A percentile compares a stretch with the other conserved stretches of the same genome.
phyloP scores from a whole-genome alignment of 352 stramenopile species.

The Thraustochytrium striatum region DNA sequence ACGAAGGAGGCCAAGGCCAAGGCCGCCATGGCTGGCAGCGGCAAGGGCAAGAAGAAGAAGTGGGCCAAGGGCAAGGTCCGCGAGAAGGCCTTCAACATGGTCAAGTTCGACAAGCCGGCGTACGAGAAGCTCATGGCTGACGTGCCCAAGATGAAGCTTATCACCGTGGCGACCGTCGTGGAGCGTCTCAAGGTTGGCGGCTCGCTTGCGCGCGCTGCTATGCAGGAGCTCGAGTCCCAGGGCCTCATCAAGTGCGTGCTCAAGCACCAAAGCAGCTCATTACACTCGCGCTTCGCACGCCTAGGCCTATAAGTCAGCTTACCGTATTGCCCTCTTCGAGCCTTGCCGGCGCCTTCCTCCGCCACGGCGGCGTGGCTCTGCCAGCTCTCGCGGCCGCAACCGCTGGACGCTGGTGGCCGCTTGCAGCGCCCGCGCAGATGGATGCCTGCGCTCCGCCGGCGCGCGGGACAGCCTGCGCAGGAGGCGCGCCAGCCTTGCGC shows the following conservation, averaged over 20 bases:
- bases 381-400: background rate
- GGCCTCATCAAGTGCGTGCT: constrained; percentile 90
- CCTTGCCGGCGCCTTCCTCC: background rate
- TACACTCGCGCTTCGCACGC: constrained; percentile 89
- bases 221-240: constrained; percentile 91
- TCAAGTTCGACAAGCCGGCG: constrained; percentile 98
- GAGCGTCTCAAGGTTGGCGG: constrained; percentile 99
- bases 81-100: constrained; percentile 99
- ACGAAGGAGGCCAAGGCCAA: constrained; percentile 99
- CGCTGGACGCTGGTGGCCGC: background rate
- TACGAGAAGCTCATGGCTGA: constrained; percentile 95
- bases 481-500: background rate
- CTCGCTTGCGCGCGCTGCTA: constrained; percentile 90
- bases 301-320: constrained; percentile 48
- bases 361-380: background rate
- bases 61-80: constrained; percentile 99
- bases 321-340: background rate
- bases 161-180: constrained; percentile 95
- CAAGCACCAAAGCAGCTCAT: constrained; percentile 93
- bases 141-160: constrained; percentile 99
- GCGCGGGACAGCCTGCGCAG: no score
- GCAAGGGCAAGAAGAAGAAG: constrained; percentile 99
- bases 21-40: constrained; percentile 95
- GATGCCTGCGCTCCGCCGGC: background rate
- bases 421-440: background rate